phyloP scores from a whole-genome alignment of 257 asterid species.

The Pogostemon cablin region DNA sequence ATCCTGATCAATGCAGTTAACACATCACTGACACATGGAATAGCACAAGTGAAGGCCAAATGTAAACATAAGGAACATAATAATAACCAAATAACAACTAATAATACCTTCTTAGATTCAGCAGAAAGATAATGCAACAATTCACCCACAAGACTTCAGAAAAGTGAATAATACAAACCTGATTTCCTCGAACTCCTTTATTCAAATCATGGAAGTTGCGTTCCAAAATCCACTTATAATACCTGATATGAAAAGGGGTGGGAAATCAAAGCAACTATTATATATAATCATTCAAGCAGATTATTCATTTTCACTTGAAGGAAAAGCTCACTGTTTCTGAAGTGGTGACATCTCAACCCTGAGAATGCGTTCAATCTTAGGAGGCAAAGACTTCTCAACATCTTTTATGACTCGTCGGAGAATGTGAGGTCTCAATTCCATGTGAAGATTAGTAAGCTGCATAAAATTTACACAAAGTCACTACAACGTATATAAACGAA shows the following conservation, averaged over 20 bases:
- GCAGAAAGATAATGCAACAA: constrained; percentile 15
- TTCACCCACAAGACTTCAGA: constrained; percentile 32
- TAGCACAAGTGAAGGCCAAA: constrained; percentile 24
- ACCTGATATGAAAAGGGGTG: constrained; percentile 48
- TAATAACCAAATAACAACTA: constrained; percentile 2
- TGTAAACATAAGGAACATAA: neutral
- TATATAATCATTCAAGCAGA: constrained; percentile 17
- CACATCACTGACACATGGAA: neutral
- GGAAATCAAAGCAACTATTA: neutral
- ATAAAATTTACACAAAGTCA: constrained; percentile 29
- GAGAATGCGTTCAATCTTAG: constrained; percentile 96
- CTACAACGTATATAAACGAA: neutral
- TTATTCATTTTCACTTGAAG: neutral
- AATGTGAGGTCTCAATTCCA: constrained; percentile 98
- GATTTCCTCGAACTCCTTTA: constrained; percentile 99
- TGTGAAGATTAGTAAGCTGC: constrained; percentile 96
- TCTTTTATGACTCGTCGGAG: constrained; percentile 98
- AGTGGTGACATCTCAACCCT: constrained; percentile 99
- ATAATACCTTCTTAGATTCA: constrained; percentile 1
- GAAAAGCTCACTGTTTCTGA: constrained; percentile 84
- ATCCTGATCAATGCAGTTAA: neutral
- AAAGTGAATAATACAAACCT: constrained; percentile 50
- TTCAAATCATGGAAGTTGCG: constrained; percentile 96
- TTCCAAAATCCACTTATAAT: constrained; percentile 98
- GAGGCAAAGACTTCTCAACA: constrained; percentile 99